Percentiles rank a stretch among this genome's conserved stretches.
phyloP scores from a whole-genome alignment of 139 green algal species.

The Tetradesmus obliquus region DNA sequence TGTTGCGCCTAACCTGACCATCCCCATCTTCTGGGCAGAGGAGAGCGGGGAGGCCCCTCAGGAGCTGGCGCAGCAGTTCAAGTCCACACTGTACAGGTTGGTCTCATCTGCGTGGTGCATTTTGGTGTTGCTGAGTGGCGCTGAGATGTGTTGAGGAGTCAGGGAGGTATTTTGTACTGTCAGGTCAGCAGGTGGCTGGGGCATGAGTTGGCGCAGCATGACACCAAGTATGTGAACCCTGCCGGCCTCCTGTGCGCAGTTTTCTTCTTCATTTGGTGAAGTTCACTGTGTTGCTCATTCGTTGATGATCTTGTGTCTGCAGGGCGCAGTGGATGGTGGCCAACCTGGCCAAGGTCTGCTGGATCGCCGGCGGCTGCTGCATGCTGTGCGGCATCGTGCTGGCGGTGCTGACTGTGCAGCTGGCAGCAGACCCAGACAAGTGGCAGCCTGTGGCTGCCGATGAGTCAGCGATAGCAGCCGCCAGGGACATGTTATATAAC shows the following conservation, averaged over 20 bases:
- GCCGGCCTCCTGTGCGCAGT: too few species aligned
- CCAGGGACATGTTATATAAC: not conserved
- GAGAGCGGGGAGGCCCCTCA: constrained; percentile 34
- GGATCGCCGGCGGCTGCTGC: constrained; percentile 10
- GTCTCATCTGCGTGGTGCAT: not conserved
- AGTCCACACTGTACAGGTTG: constrained; percentile 13
- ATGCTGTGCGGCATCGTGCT: constrained; percentile 28
- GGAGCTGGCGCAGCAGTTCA: constrained; percentile 34
- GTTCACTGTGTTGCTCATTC: not conserved
- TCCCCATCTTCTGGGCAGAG: constrained; percentile 73
- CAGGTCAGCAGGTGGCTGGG: too few species aligned
- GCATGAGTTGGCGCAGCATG: too few species aligned
- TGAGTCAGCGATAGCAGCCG: not conserved
- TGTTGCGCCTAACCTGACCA: constrained; percentile 49
- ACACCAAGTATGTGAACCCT: too few species aligned
- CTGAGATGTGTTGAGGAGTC: too few species aligned
- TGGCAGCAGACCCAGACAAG: constrained; percentile 32
- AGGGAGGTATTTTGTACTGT: too few species aligned
- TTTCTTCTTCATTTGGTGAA: not conserved
- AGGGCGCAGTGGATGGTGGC: constrained; percentile 22
- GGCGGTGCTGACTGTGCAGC: constrained; percentile 29
- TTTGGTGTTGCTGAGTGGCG: too few species aligned
- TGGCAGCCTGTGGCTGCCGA: not conserved
- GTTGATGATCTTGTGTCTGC: not conserved
- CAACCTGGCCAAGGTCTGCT: constrained; percentile 22